A percentile compares a stretch with the other conserved stretches of the same genome.
These are phyloP conservation scores for Scytalidium sp. DNA, from an alignment of 2,329 filamentous ascomycete genomes.

Conservation along the genomic window DNA sequence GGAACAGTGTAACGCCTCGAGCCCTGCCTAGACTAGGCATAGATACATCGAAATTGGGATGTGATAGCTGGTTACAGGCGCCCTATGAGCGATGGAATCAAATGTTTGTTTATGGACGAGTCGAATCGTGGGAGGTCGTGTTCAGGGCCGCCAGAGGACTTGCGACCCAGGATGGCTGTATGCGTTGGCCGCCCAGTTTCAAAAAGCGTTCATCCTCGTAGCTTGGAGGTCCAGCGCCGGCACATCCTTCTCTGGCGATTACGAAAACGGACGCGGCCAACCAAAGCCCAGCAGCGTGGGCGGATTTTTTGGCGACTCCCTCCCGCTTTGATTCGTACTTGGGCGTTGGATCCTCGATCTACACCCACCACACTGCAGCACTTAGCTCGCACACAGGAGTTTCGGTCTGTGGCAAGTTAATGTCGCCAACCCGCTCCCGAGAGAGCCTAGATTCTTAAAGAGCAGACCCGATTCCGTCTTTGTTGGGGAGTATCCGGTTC, in stretches of 20 bases:
- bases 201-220: slow-evolving; percentile 24
- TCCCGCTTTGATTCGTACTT: slow-evolving; percentile 17
- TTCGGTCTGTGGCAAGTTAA: neutral
- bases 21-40: neutral
- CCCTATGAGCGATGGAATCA: neutral
- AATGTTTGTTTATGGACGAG: neutral
- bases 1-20: slow-evolving; percentile 16
- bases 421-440: neutral
- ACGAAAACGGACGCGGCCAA: slow-evolving; percentile 14
- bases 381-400: neutral
- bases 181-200: slow-evolving; percentile 29
- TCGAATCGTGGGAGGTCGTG: neutral
- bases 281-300: slow-evolving; percentile 11
- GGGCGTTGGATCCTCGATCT: slow-evolving; percentile 12
- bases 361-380: slow-evolving; percentile 3
- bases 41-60: neutral
- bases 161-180: slow-evolving; percentile 23
- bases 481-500: neutral
- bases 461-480: neutral
- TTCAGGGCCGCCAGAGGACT: slow-evolving; percentile 8
- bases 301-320: slow-evolving; percentile 13
- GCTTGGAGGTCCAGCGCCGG: slow-evolving; percentile 13
- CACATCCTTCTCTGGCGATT: slow-evolving; percentile 15
- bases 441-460: neutral
- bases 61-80: neutral